Percentiles rank a stretch among this genome's conserved stretches.
Evolutionary conservation across 208 protist species (phyloP).

Genomic region (Leishmania guyanensis): DNA sequence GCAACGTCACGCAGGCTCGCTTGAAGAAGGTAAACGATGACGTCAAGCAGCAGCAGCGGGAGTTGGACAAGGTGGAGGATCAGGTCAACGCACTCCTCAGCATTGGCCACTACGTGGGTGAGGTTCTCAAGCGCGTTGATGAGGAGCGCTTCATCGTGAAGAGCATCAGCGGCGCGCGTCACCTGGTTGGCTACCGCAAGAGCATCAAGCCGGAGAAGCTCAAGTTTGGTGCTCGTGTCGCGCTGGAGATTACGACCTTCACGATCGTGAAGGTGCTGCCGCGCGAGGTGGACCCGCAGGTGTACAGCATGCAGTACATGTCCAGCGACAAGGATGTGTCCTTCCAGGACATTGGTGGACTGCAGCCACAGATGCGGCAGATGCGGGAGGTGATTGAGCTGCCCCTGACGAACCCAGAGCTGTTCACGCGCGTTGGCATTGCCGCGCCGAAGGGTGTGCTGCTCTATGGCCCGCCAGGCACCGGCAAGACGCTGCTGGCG

Average conservation of each 20-base stretch:
- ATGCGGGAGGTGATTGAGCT: constrained; percentile 99
- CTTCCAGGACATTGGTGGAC: constrained; percentile 98
- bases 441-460: constrained; percentile 99
- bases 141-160: constrained; percentile 98
- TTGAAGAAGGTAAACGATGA: constrained; percentile 47
- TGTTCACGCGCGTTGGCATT: constrained; percentile 99
- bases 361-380: constrained; percentile 98
- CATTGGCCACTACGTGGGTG: constrained; percentile 99
- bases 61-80: constrained; percentile 97
- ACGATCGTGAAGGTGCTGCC: constrained; percentile 99
- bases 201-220: constrained; percentile 95
- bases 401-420: constrained; percentile 98
- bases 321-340: constrained; percentile 93
- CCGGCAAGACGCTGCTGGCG: constrained; percentile 97
- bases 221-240: constrained; percentile 96
- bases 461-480: constrained; percentile 98
- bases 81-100: constrained; percentile 98
- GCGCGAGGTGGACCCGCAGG: constrained; percentile 98
- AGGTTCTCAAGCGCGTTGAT: constrained; percentile 97
- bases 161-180: constrained; percentile 97
- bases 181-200: constrained; percentile 98
- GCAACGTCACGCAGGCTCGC: constrained; percentile 60
- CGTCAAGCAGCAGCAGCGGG: constrained; percentile 76
- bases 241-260: constrained; percentile 99
- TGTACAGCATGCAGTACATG: constrained; percentile 99